Evolutionary conservation across 75 land plant genomes (phyloP).

Genomic region (Pinus taeda): DNA sequence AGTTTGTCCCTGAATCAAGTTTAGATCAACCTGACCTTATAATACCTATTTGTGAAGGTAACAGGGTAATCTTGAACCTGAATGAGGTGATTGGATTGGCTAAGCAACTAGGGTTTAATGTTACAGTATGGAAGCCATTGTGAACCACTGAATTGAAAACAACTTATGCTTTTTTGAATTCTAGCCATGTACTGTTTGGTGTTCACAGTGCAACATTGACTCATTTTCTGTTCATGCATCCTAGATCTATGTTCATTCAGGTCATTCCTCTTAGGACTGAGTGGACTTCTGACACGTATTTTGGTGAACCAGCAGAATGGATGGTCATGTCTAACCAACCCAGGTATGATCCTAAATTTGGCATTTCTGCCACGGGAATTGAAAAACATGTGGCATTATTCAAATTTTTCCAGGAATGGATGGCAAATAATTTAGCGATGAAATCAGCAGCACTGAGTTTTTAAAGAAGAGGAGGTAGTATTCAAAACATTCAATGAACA

Average conservation of each 20-base stretch:
- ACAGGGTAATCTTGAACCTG: constrained; percentile 27
- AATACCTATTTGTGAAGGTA: constrained; percentile 27
- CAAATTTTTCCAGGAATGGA: too few species aligned
- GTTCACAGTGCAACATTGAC: constrained; percentile 57
- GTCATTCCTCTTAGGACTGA: constrained; percentile 43
- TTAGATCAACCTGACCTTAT: constrained; percentile 17
- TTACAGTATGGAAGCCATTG: constrained; percentile 19
- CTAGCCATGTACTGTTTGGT: constrained; percentile 36
- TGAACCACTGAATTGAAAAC: constrained; percentile 34
- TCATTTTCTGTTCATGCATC: constrained; percentile 52
- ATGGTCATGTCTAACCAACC: constrained; percentile 26
- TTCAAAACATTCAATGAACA: too few species aligned
- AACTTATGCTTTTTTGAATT: constrained; percentile 20
- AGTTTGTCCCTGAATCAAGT: not conserved
- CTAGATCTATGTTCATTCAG: constrained; percentile 43
- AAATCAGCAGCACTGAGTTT: too few species aligned
- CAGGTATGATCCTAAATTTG: too few species aligned
- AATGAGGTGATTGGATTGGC: constrained; percentile 26
- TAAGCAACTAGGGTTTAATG: constrained; percentile 20
- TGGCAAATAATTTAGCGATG: too few species aligned
- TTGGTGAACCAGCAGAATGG: constrained; percentile 76
- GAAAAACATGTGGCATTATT: too few species aligned
- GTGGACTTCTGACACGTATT: constrained; percentile 60
- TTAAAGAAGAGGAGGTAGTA: too few species aligned
- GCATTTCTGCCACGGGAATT: too few species aligned